phyloP scores from a whole-genome alignment of 768 basidiomycete genomes.

The Piloderma croceum region DNA sequence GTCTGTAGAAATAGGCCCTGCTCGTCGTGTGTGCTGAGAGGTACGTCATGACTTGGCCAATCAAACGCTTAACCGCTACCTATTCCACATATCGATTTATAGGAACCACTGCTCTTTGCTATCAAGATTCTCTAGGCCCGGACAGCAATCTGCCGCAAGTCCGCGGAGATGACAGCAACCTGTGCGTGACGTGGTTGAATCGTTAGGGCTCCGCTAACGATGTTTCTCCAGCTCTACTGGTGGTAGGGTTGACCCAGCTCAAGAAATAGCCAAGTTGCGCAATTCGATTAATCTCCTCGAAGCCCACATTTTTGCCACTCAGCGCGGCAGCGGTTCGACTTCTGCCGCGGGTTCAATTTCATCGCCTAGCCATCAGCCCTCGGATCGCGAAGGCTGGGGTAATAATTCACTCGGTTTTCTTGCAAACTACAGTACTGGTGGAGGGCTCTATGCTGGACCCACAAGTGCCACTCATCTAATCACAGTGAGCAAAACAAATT shows the following conservation, averaged over 20 bases:
- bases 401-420: no score
- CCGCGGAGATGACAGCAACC: constrained; percentile 55
- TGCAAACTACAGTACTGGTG: constrained; percentile 37
- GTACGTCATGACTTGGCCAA: constrained; percentile 32
- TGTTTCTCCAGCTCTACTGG: constrained; percentile 22
- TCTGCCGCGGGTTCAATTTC: no score
- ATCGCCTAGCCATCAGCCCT: no score
- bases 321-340: no score
- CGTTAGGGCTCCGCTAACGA: constrained; percentile 6
- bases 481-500: constrained; percentile 29
- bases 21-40: constrained; percentile 80
- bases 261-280: constrained; percentile 36
- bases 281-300: constrained; percentile 36
- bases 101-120: constrained; percentile 80
- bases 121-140: constrained; percentile 70
- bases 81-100: constrained; percentile 15
- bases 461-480: constrained; percentile 70
- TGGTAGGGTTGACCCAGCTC: constrained; percentile 32
- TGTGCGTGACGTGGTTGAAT: constrained; percentile 34
- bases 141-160: constrained; percentile 41
- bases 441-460: constrained; percentile 74
- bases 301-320: constrained; percentile 26
- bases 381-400: no score
- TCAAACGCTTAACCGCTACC: no score
- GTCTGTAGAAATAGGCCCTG: constrained; percentile 72